Conservation (phyloP, 2,329 filamentous ascomycete genomes). For the Colletotrichum sp. region DNA sequence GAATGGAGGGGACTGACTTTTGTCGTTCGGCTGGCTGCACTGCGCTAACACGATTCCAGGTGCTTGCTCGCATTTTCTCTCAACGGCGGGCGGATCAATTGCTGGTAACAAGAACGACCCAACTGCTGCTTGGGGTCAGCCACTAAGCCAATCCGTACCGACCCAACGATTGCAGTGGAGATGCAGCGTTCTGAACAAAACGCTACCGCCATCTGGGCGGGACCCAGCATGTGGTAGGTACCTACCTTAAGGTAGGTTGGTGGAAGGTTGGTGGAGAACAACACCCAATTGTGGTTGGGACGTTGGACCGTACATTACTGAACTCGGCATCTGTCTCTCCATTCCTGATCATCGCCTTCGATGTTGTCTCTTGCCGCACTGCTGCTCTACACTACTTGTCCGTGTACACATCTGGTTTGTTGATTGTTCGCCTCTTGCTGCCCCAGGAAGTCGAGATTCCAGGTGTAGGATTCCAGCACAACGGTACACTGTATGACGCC, state of each 20-base stretch:
- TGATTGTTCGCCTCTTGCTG: background rate
- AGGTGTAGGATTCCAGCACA: background rate
- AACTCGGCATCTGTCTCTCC: background rate
- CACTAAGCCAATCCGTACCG: background rate
- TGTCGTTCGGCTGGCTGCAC: background rate
- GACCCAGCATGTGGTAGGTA: background rate
- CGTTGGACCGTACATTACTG: background rate
- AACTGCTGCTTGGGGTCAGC: background rate
- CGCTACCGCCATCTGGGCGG: background rate
- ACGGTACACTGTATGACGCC: constrained; percentile 2
- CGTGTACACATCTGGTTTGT: background rate
- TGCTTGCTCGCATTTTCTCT: background rate
- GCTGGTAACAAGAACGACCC: background rate
- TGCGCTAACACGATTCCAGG: background rate
- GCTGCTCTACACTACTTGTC: background rate
- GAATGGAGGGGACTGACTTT: background rate
- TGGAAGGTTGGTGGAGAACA: background rate
- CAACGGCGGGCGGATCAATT: background rate
- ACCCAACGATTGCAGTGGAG: background rate
- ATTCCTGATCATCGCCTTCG: background rate
- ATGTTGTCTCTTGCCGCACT: background rate
- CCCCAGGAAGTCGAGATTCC: background rate
- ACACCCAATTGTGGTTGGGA: background rate
- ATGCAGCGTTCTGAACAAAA: background rate
- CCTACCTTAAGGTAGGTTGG: background rate